These are phyloP conservation scores for Picea glauca DNA, from an alignment of 75 land plant species.

Conservation along the genomic window DNA sequence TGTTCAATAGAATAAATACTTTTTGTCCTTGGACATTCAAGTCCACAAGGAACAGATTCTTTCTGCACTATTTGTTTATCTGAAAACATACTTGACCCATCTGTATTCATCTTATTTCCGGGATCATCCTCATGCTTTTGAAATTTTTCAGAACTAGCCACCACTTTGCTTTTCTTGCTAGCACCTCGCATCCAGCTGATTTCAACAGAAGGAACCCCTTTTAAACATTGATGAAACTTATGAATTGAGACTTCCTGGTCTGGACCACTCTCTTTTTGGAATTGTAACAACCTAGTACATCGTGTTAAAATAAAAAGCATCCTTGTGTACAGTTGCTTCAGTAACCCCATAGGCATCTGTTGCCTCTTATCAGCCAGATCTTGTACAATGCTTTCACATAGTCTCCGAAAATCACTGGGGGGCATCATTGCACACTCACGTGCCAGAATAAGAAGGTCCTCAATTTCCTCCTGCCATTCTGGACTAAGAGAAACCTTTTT, in stretches of 20 bases:
- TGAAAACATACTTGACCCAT: neutral
- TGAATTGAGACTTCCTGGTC: constrained; percentile 52
- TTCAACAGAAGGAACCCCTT: constrained; percentile 56
- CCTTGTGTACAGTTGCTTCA: constrained; percentile 58
- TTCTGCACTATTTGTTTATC: neutral
- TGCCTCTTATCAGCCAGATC: constrained; percentile 64
- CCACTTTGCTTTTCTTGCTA: constrained; percentile 3
- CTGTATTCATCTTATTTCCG: neutral
- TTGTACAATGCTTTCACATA: constrained; percentile 76
- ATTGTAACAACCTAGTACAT: constrained; percentile 67
- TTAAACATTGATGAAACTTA: constrained; percentile 47
- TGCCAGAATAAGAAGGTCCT: constrained; percentile 59
- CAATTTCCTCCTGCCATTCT: constrained; percentile 35
- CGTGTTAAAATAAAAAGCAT: constrained; percentile 84
- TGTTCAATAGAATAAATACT: neutral
- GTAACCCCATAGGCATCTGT: constrained; percentile 38
- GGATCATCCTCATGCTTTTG: constrained; percentile 1
- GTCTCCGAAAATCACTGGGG: constrained; percentile 38
- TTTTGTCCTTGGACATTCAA: too few relatives aligned
- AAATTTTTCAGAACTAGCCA: neutral
- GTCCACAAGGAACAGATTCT: neutral
- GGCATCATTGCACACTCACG: constrained; percentile 52
- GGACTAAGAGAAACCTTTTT: constrained; percentile 25
- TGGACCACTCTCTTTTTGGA: constrained; percentile 57
- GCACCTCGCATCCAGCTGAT: constrained; percentile 24